Evolutionary conservation across 1,139 yeast genomes (phyloP).

Genomic region (Zygosaccharomyces pseudobailii): DNA sequence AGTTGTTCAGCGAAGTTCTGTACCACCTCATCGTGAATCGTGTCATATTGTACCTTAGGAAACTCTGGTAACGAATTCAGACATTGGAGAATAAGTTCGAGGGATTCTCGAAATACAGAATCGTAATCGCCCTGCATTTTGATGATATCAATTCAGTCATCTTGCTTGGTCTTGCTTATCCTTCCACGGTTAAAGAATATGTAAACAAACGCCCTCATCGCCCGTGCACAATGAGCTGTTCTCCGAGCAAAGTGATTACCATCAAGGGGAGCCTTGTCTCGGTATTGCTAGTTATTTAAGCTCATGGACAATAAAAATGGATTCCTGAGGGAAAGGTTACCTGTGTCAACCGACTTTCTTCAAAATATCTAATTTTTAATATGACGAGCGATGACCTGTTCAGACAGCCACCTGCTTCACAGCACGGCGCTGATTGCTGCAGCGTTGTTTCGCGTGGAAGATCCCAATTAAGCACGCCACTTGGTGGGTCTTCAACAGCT

Average conservation of each 20-base stretch:
- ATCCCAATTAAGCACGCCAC: slow-evolving; percentile 8
- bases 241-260: background rate
- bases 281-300: background rate
- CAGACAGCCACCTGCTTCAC: slow-evolving; percentile 3
- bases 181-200: background rate
- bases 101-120: background rate
- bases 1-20: slow-evolving; percentile 2
- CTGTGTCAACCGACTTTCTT: background rate
- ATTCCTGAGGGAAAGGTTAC: too few species aligned
- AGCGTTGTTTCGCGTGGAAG: slow-evolving; percentile 11
- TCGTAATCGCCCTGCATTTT: slow-evolving; percentile 3
- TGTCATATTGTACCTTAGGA: background rate
- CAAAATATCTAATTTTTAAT: background rate
- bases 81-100: background rate
- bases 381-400: slow-evolving; percentile 1
- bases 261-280: background rate
- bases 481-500: slow-evolving; percentile 12
- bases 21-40: background rate
- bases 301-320: background rate
- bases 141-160: background rate
- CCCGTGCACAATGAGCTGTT: slow-evolving; percentile 4
- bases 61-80: background rate
- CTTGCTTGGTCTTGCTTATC: background rate
- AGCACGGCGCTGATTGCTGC: slow-evolving; percentile 10
- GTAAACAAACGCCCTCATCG: slow-evolving; percentile 10